A percentile compares a stretch with the other conserved stretches of the same genome.
Evolutionary conservation across 345 rosid species (phyloP).

Genomic region (Eucalyptus curtisii): DNA sequence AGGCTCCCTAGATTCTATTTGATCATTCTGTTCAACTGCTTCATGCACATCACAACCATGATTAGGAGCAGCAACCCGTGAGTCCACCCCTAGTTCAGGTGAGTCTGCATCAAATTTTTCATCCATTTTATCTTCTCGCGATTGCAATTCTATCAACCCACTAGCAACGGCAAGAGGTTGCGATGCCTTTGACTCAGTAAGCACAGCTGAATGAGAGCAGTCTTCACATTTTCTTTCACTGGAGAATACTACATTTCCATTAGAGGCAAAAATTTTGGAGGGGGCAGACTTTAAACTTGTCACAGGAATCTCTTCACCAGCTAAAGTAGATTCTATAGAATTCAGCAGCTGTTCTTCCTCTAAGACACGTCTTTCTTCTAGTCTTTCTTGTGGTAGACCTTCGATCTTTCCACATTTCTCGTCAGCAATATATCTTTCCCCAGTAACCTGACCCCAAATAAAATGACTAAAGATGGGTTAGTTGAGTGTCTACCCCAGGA

Average conservation of each 20-base stretch:
- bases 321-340: slow-evolving; percentile 8
- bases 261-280: neutral
- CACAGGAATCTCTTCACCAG: neutral
- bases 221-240: slow-evolving; percentile 10
- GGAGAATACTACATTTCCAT: neutral
- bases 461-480: neutral
- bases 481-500: neutral
- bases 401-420: slow-evolving; percentile 4
- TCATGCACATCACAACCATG: neutral
- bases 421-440: neutral
- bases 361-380: neutral
- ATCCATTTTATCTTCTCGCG: slow-evolving; percentile 6
- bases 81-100: neutral
- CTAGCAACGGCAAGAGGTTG: slow-evolving; percentile 16
- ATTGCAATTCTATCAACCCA: slow-evolving; percentile 10
- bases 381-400: slow-evolving; percentile 1
- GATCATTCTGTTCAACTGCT: neutral
- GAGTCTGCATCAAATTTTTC: slow-evolving; percentile 6
- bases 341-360: slow-evolving; percentile 9
- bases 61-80: neutral
- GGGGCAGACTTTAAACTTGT: neutral
- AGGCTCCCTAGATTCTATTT: slow-evolving; percentile 8
- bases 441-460: neutral
- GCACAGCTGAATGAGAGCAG: neutral
- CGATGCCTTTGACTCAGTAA: slow-evolving; percentile 16